phyloP scores from a whole-genome alignment of 352 stramenopile genomes.

The Phytophthora quininea region DNA sequence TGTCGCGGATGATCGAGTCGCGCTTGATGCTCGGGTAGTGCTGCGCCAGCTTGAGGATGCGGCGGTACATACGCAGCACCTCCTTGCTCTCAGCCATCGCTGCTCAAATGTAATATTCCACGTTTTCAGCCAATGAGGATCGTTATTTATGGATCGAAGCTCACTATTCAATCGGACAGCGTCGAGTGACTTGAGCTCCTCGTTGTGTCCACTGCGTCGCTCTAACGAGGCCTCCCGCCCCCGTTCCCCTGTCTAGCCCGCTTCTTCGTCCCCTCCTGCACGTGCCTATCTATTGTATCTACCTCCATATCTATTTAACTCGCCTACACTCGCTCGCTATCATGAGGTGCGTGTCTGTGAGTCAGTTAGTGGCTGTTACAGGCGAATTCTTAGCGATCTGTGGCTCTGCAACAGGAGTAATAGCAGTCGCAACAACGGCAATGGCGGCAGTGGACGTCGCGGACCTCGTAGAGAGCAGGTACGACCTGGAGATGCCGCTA shows the following conservation, averaged over 20 bases:
- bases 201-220: slow-evolving; percentile 11
- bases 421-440: slow-evolving; percentile 34
- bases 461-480: slow-evolving; percentile 50
- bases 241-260: slow-evolving; percentile 3
- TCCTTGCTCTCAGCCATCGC: slow-evolving; percentile 52
- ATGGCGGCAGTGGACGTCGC: slow-evolving; percentile 29
- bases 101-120: not conserved
- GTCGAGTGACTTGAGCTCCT: slow-evolving; percentile 21
- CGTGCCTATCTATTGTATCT: slow-evolving; percentile 27
- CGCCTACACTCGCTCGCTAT: slow-evolving; percentile 8
- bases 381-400: slow-evolving; percentile 2
- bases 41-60: slow-evolving; percentile 84
- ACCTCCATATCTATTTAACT: slow-evolving; percentile 48
- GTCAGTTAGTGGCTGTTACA: not conserved
- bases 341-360: slow-evolving; percentile 48
- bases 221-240: slow-evolving; percentile 8
- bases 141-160: slow-evolving; percentile 13
- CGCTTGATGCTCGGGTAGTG: slow-evolving; percentile 88
- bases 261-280: slow-evolving; percentile 19
- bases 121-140: not conserved
- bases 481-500: not conserved
- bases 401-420: slow-evolving; percentile 27
- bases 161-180: slow-evolving; percentile 22
- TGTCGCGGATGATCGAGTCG: slow-evolving; percentile 79
- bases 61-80: slow-evolving; percentile 81